A percentile compares a stretch with the other conserved stretches of the same genome.
Conservation (phyloP, 495 filamentous ascomycete genomes). For the Letharia columbiana region DNA sequence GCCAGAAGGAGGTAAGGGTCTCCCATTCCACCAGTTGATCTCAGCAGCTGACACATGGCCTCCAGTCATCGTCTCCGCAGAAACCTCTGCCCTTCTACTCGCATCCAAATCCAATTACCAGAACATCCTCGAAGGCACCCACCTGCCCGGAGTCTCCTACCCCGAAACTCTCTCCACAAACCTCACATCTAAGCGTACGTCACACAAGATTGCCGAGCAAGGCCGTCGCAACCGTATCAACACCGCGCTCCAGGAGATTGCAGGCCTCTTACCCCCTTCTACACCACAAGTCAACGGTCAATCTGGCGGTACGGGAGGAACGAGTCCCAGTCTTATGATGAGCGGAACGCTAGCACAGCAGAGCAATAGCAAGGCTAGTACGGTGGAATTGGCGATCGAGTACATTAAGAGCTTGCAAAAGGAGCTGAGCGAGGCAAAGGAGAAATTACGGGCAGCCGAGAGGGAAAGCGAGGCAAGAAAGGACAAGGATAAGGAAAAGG, state of each 20-base stretch:
- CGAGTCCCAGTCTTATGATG: slow-evolving; percentile 26
- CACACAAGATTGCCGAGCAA: slow-evolving; percentile 96
- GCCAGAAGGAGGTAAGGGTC: slow-evolving; percentile 58
- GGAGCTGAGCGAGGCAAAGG: slow-evolving; percentile 60
- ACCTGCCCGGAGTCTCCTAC: slow-evolving; percentile 82
- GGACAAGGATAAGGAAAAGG: slow-evolving; percentile 4
- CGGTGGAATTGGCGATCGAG: slow-evolving; percentile 89
- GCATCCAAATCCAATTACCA: slow-evolving; percentile 97
- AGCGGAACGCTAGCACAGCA: slow-evolving; percentile 41
- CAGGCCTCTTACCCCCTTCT: slow-evolving; percentile 60
- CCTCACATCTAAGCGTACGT: slow-evolving; percentile 90
- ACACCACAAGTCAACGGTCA: slow-evolving; percentile 34
- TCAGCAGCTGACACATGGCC: slow-evolving; percentile 11
- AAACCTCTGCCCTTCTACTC: slow-evolving; percentile 75
- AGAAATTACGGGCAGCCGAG: slow-evolving; percentile 56
- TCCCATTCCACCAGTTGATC: slow-evolving; percentile 9
- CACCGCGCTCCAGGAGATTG: slow-evolving; percentile 84
- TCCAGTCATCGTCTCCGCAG: slow-evolving; percentile 41
- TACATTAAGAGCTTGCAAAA: slow-evolving; percentile 82
- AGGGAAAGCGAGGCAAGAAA: slow-evolving; percentile 8
- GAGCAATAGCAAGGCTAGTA: slow-evolving; percentile 85
- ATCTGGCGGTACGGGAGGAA: slow-evolving; percentile 30
- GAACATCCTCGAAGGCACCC: slow-evolving; percentile 88
- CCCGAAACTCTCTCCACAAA: slow-evolving; percentile 86
- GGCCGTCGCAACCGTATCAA: slow-evolving; percentile 93